Evolutionary conservation across 352 stramenopile genomes (phyloP), one percentile per base, ranked within the genome.

Genomic region (Phytophthora quininea): DNA sequence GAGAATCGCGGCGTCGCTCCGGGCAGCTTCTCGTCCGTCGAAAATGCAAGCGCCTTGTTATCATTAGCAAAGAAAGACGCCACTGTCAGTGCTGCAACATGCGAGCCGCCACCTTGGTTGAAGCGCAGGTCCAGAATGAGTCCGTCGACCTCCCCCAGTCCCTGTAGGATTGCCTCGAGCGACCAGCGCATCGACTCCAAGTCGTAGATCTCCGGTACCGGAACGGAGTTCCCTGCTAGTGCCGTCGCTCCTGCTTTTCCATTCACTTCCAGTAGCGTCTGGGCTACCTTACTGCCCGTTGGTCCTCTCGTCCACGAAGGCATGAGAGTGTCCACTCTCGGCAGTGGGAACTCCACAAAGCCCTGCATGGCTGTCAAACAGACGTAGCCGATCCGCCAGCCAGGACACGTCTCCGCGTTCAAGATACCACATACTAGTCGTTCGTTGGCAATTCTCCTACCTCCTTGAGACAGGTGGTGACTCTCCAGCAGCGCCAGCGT

Each of bases 101-200:
- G 67, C 27, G 83, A 91, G 24, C 87, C 87, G 43, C 87, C 87
- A 29, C 87, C 87, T 66, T 79, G 68, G 57, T 93, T 95, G 52
- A 88, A 90, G 19, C 87, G 83, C 31, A 95, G 51, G 51, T 95
- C 87, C 38, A 95, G 51, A 54, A 95, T 89, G 15, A 95, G 58
- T 15, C 80, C 87, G 33, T 92, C 83, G 11, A 93, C 55, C 14
- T 84, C 76, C n/a, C 79, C 76, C 5, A 92, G 65, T 7, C 77
- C 78, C 30, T 81, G 66, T 43, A 95, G 76, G 29, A 95, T 88
- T 8, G 87, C 85, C 73, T 95, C 85, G n/a, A 95, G 64, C 31
- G 87, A 89, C 87, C 87, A 95, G 14, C 85, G 85, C 85, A 95
- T 93, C 6, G 85, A 88, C 68, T 95, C 87, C n/a, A 95, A 58